Base-by-base conservation (phyloP, 164 flowering plant species). In the Chloranthus sessilifolius region DNA sequence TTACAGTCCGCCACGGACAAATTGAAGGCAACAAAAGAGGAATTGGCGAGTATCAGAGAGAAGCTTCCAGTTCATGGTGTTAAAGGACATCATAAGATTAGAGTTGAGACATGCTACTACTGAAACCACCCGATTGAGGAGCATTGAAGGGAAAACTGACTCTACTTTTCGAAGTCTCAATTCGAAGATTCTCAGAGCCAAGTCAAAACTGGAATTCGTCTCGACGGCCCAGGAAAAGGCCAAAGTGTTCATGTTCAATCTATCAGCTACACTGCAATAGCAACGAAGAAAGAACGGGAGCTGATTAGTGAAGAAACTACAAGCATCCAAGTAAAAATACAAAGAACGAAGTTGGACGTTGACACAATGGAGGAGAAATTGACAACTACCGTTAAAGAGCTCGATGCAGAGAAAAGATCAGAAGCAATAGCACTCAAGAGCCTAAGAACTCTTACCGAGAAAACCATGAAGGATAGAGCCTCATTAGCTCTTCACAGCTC, bases 21-120 rank as follows among this genome's bases (percentile, higher is more conserved):
- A 50, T 23, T 82, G 43, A 79, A 76, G 58, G 74, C 61, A 1
- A 78, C 85, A 3, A 82, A 80, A 69, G 66, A 72, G 29, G 91
- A 86, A 53, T 56, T 83, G 62, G 70, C 53, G 21, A 5, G 59
- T 9, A 61, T 81, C 2, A 76, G 52, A 56, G 76, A 67, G 50
- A 59, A 78, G 87, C 16, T 83, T 78, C 68, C 79, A 73, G 66
- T 70, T 74, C 61, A 92, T 83, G 96, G 48, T 79, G 3, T 80
- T 89, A 8, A 85, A 88, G 95, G 96, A 92, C 63, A 25, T 74
- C 11, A 68, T 84, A 35, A 72, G 96, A 62, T 56, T 59, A 8
- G 95, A 92, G 66, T 61, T 82, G 56, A 75, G 29, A 49, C 76
- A 63, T 26, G 74, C 77, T 1, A 24, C 37, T 0, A 63, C 66